A percentile compares a stretch with the other conserved stretches of the same genome.
Evolutionary conservation across 768 basidiomycete species (phyloP).

Genomic region (Nevesoporus exiguus): DNA sequence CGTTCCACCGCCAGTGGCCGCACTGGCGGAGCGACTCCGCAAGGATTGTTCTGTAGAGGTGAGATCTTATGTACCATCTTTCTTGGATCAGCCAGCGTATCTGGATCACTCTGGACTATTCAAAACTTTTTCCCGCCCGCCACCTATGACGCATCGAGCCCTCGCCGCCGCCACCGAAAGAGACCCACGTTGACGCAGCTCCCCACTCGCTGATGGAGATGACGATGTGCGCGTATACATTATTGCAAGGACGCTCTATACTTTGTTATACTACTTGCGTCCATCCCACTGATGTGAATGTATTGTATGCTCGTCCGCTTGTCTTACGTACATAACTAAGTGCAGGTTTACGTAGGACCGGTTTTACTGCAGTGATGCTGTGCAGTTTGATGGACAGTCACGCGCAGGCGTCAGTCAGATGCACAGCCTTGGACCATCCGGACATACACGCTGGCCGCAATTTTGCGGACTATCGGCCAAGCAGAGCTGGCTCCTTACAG

Average conservation of each 20-base stretch:
- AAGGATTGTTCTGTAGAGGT: conserved; percentile 61
- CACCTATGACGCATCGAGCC: conserved; percentile 18
- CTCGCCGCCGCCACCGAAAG: neutral
- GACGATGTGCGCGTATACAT: conserved; percentile 16
- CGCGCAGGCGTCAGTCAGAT: too few relatives aligned
- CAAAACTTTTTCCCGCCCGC: conserved; percentile 40
- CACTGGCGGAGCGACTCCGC: conserved; percentile 46
- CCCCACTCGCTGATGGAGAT: neutral
- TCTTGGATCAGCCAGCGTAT: conserved; percentile 18
- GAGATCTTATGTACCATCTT: conserved; percentile 49
- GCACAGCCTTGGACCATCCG: conserved; percentile 13
- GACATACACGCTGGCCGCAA: conserved; percentile 5
- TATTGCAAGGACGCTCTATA: conserved; percentile 14
- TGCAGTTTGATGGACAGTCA: conserved; percentile 13
- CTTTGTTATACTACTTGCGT: conserved; percentile 20
- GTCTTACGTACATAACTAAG: conserved; percentile 16
- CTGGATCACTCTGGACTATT: conserved; percentile 20
- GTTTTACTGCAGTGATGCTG: neutral
- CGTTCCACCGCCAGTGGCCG: conserved; percentile 35
- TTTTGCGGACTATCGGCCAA: conserved; percentile 3
- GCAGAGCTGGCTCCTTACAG: conserved; percentile 32
- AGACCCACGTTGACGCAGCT: conserved; percentile 11
- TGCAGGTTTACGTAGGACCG: neutral
- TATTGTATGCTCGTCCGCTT: conserved; percentile 17
- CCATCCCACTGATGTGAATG: conserved; percentile 17